These are phyloP conservation scores for Metarhizium robertsii DNA, from an alignment of 2,329 filamentous ascomycete genomes.

Conservation along the genomic window DNA sequence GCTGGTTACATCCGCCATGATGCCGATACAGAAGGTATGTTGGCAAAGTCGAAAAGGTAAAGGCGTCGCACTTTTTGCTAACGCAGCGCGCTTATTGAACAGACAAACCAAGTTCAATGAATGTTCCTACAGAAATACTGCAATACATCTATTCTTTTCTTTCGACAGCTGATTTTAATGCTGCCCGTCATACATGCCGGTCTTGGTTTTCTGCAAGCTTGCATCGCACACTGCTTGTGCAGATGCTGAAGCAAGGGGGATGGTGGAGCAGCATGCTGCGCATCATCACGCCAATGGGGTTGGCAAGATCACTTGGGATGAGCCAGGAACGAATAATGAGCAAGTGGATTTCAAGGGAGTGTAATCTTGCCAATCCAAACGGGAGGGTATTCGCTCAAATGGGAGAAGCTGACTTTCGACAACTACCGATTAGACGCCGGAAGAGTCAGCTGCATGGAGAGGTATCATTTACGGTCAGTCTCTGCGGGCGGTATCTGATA, in stretches of 20 bases:
- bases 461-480: constrained; percentile 41
- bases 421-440: constrained; percentile 15
- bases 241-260: constrained; percentile 46
- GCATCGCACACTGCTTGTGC: constrained; percentile 36
- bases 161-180: constrained; percentile 40
- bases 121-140: constrained; percentile 26
- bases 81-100: neutral
- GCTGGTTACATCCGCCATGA: neutral
- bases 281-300: constrained; percentile 15
- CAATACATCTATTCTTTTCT: constrained; percentile 25
- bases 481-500: constrained; percentile 49
- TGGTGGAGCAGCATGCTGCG: constrained; percentile 34
- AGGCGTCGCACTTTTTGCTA: neutral
- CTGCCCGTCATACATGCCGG: constrained; percentile 49
- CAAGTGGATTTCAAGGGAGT: constrained; percentile 32
- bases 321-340: constrained; percentile 26
- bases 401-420: constrained; percentile 26
- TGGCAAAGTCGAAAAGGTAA: neutral
- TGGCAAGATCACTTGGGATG: constrained; percentile 8
- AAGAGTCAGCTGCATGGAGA: constrained; percentile 15
- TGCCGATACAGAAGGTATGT: neutral
- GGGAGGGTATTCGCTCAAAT: constrained; percentile 21
- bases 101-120: constrained; percentile 15
- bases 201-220: constrained; percentile 50
- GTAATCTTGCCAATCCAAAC: constrained; percentile 13